These are phyloP conservation scores for Pseudogymnoascus sp. DNA, from an alignment of 2,329 filamentous ascomycete species.

Conservation along the genomic window DNA sequence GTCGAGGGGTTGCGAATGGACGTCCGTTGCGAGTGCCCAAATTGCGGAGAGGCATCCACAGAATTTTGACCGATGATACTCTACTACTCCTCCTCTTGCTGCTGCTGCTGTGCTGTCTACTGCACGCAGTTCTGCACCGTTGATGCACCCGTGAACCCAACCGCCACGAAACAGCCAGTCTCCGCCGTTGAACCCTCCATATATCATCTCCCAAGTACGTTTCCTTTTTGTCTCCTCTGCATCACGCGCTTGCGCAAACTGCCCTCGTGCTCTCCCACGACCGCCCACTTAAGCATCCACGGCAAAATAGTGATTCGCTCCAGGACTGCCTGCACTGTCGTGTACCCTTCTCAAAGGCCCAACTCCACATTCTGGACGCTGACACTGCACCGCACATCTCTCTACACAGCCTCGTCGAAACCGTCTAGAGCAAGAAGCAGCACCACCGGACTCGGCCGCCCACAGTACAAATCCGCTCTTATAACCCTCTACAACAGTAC, in stretches of 20 bases:
- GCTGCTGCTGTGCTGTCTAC: not conserved
- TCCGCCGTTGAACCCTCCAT: not conserved
- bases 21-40: not conserved
- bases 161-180: not conserved
- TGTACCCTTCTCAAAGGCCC: not conserved
- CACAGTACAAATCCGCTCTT: not conserved
- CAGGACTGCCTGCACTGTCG: not conserved
- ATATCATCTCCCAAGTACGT: not conserved
- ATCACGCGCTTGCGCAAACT: not conserved
- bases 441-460: not conserved
- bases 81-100: not conserved
- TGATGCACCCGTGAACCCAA: not conserved
- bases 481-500: not conserved
- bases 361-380: conserved; percentile 1
- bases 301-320: conserved; percentile 4
- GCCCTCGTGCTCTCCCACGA: not conserved
- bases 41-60: not conserved
- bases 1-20: not conserved
- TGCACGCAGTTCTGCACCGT: not conserved
- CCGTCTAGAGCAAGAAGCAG: not conserved
- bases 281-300: not conserved
- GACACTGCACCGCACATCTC: not conserved
- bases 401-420: not conserved
- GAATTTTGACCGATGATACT: not conserved
- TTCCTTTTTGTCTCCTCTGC: not conserved